Base-by-base conservation (phyloP, 805 yeast genomes). In the Sporopachydermia lactativora region DNA sequence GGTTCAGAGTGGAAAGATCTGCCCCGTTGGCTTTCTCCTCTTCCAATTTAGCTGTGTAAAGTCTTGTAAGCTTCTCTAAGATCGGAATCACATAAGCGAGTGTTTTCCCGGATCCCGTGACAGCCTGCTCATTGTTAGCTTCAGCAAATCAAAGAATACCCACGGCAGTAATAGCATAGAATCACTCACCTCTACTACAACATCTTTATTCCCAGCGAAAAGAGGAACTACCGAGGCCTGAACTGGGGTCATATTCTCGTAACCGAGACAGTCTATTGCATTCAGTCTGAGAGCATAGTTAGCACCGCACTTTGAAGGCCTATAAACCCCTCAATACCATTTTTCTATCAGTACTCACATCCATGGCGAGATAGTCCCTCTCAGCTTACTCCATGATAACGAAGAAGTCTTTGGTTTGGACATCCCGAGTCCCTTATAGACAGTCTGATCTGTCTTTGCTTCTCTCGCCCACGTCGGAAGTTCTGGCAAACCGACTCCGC, bases 31-130 rank as follows among this genome's bases (percentile, higher is more conserved):
- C 15, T 19, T 58, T 62, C 3, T 54, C 52, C 4, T 67, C 44
- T 13, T 49, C 54, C 34, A 49, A 44, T 18, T 5, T 34, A 38
- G 3, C 54, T 54, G 2, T 66, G 59, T 17, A 24, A 8, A 50
- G 48, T 19, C 47, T 58, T n/a, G 54, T 49, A 4, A 86, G 58
- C 48, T 76, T 78, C 50, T 86, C 89, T 3, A 86, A 52, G 1
- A 82, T 70, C 0, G 98, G 98, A 2, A 92, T 68, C 3, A 77
- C 74, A 62, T 82, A 92, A 3, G 96, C 81, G n/a, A 88, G 58
- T 0, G 98, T 92, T 56, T 92, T 92, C n/a, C 98, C 98, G 0
- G 96, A 86, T 0, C 98, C 98, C 0, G 98, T 92, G 1, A 85
- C 95, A 0, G 96, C 95, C 31, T 24, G n/a, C n/a, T 8, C 8